Conservation (phyloP, 2,329 filamentous ascomycete genomes). For the Aureobasidium zeae region DNA sequence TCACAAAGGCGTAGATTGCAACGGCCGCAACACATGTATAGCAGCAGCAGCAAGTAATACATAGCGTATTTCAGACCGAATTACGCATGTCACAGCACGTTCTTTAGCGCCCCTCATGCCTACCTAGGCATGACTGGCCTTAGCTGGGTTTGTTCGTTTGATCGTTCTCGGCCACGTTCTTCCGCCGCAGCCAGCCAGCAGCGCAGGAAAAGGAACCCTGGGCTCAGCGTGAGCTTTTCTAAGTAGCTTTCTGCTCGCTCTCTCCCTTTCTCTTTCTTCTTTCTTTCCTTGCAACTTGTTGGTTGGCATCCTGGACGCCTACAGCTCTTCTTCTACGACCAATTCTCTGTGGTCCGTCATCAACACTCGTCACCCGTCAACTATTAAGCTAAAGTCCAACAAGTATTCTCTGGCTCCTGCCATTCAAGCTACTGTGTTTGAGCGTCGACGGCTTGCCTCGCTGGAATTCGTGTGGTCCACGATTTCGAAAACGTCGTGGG, state of each 20-base stretch:
- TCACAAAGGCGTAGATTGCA: not conserved
- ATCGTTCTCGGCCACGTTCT: slow-evolving; percentile 16
- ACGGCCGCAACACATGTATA: slow-evolving; percentile 1
- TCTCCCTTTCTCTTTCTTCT: slow-evolving; percentile 8
- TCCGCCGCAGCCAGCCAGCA: slow-evolving; percentile 15
- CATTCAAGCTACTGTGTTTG: not conserved
- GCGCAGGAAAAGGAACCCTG: slow-evolving; percentile 14
- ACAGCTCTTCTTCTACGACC: not conserved
- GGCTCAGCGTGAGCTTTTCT: slow-evolving; percentile 14
- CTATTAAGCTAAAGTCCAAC: not conserved
- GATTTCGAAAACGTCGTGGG: slow-evolving; percentile 12
- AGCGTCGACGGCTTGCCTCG: slow-evolving; percentile 1
- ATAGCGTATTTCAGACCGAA: slow-evolving; percentile 1
- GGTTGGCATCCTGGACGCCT: slow-evolving; percentile 1
- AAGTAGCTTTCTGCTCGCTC: slow-evolving; percentile 14
- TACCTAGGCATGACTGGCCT: slow-evolving; percentile 15
- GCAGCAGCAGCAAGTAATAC: not conserved
- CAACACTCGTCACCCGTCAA: not conserved
- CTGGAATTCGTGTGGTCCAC: not conserved
- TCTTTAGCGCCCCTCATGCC: slow-evolving; percentile 15
- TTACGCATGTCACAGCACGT: slow-evolving; percentile 15
- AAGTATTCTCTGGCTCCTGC: not conserved
- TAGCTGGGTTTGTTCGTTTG: slow-evolving; percentile 15
- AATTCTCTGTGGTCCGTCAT: not conserved
- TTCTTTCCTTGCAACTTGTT: slow-evolving; percentile 8